Percentiles rank a stretch among this genome's conserved stretches.
phyloP scores from a whole-genome alignment of 805 yeast genomes.

The Helenozyma baotianmanensis region DNA sequence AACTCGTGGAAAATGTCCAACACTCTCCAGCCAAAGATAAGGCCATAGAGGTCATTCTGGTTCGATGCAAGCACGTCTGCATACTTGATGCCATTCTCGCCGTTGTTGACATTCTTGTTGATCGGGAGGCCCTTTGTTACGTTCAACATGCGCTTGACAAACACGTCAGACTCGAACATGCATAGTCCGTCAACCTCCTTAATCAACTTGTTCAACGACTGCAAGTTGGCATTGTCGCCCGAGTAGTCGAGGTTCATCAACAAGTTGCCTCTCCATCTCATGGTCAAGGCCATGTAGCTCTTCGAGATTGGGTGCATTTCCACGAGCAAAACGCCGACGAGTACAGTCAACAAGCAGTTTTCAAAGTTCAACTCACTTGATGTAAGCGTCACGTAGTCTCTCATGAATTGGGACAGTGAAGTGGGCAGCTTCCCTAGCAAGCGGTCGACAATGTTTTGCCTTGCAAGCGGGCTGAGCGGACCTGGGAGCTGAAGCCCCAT shows the following conservation, averaged over 20 bases:
- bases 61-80: conserved; percentile 24
- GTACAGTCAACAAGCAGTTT: conserved; percentile 25
- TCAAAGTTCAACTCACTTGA: conserved; percentile 31
- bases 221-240: conserved; percentile 21
- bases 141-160: conserved; percentile 26
- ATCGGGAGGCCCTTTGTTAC: conserved; percentile 19
- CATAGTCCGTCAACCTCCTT: conserved; percentile 28
- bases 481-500: conserved; percentile 28
- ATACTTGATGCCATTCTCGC: conserved; percentile 26
- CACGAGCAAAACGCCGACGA: conserved; percentile 26
- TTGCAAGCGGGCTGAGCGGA: conserved; percentile 8
- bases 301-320: conserved; percentile 17
- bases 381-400: conserved; percentile 26
- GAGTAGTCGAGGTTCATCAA: conserved; percentile 27
- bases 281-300: conserved; percentile 19
- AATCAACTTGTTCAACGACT: conserved; percentile 21
- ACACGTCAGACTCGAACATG: conserved; percentile 23
- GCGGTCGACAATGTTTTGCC: conserved; percentile 10
- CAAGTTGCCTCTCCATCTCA: conserved; percentile 23
- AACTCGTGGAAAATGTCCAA: conserved; percentile 31
- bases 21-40: conserved; percentile 34
- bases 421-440: conserved; percentile 14
- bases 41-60: conserved; percentile 20
- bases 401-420: conserved; percentile 11
- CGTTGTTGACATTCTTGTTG: conserved; percentile 23